Conservation (phyloP, 176 grass and related monocot species). For the Bonia amplexicaulis region DNA sequence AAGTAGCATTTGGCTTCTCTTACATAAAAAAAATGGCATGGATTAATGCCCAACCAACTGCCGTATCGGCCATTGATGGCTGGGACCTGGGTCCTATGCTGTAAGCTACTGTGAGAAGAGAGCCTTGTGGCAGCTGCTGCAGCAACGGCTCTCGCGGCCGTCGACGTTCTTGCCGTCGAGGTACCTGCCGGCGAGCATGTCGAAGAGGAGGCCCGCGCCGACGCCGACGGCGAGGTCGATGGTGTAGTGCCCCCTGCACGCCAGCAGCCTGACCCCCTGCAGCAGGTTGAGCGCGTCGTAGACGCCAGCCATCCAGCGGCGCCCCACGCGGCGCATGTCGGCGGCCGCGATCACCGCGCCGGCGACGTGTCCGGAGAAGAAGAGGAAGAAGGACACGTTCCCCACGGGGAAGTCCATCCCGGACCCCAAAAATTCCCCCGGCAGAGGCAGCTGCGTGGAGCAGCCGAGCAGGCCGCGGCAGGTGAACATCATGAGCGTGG, state of each 20-base stretch:
- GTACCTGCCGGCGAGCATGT: conserved; percentile 61
- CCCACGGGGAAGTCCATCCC: conserved; percentile 88
- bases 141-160: conserved; percentile 18
- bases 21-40: conserved; percentile 20
- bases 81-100: background rate
- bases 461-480: conserved; percentile 77
- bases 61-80: background rate
- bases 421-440: conserved; percentile 68
- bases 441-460: conserved; percentile 83
- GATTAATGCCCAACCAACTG: background rate
- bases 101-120: conserved; percentile 29
- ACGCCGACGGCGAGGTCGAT: conserved; percentile 82
- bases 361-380: conserved; percentile 85
- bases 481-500: conserved; percentile 90
- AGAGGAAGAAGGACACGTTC: conserved; percentile 98
- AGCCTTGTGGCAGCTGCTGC: conserved; percentile 42
- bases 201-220: conserved; percentile 73
- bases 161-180: conserved; percentile 41
- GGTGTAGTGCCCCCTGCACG: conserved; percentile 90
- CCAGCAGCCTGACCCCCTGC: conserved; percentile 76
- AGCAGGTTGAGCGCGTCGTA: conserved; percentile 73
- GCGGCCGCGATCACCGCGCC: conserved; percentile 75
- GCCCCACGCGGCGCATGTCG: conserved; percentile 69
- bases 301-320: conserved; percentile 45
- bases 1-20: conserved; percentile 7